phyloP scores from a whole-genome alignment of 305 asterid species.

The Solanum hybrid region DNA sequence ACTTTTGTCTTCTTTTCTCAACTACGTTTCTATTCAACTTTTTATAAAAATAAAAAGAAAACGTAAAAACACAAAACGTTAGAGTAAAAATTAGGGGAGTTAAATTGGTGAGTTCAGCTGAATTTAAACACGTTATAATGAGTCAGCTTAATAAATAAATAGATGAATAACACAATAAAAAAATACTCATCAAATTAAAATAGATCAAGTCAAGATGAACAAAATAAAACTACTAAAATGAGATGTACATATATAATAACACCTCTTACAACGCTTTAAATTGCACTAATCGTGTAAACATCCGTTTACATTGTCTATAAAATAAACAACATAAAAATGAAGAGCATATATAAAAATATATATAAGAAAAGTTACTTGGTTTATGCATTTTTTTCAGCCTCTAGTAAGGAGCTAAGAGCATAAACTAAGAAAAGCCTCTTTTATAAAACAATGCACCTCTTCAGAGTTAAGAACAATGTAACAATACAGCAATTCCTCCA shows the following conservation, averaged over 20 bases:
- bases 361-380: neutral
- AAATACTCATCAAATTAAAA: neutral
- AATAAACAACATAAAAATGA: neutral
- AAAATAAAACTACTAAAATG: neutral
- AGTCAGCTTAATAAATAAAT: neutral
- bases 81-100: neutral
- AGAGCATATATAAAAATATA: neutral
- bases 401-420: neutral
- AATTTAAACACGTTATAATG: neutral
- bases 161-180: neutral
- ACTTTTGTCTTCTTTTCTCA: too few relatives aligned
- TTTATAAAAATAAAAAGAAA: neutral
- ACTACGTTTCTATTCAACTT: too few relatives aligned
- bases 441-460: slow-evolving; percentile 30
- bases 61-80: neutral
- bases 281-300: neutral
- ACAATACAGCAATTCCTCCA: slow-evolving; percentile 60
- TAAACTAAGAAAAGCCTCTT: slow-evolving; percentile 47
- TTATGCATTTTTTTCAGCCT: neutral
- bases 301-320: neutral
- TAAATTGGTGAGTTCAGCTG: neutral
- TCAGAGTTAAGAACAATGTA: slow-evolving; percentile 47
- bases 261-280: neutral
- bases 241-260: neutral
- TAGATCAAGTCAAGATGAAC: neutral